A percentile compares a stretch with the other conserved stretches of the same genome.
phyloP scores from a whole-genome alignment of 2,329 filamentous ascomycete genomes.

The Fusarium torulosum region DNA sequence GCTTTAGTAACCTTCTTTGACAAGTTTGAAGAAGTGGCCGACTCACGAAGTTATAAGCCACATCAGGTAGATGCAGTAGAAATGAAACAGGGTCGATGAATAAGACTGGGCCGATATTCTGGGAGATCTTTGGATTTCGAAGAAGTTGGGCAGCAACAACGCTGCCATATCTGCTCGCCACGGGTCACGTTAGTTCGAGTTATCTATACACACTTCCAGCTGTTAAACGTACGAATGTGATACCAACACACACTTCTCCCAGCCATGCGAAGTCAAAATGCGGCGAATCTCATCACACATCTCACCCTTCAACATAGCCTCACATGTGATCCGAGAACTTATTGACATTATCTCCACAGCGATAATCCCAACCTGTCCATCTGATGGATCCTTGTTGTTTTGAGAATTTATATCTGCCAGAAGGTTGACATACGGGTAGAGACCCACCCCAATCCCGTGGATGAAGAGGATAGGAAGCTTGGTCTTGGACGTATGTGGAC shows the following conservation, averaged over 20 bases:
- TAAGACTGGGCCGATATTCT: conserved; percentile 61
- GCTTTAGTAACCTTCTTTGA: conserved; percentile 15
- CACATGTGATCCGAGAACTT: conserved; percentile 66
- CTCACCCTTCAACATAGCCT: conserved; percentile 60
- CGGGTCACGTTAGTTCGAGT: not conserved
- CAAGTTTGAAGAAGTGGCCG: not conserved
- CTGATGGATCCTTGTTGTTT: conserved; percentile 47
- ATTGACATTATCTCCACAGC: conserved; percentile 70
- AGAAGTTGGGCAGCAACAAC: conserved; percentile 69
- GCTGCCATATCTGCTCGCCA: conserved; percentile 61
- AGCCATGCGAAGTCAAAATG: conserved; percentile 65
- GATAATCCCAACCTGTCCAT: conserved; percentile 68
- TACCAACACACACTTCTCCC: conserved; percentile 64
- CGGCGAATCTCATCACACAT: conserved; percentile 65
- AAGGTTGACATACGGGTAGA: conserved; percentile 69
- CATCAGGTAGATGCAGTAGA: conserved; percentile 70
- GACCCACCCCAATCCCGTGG: conserved; percentile 68
- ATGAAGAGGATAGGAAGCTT: conserved; percentile 71
- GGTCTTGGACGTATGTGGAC: conserved; percentile 69
- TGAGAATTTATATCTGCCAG: conserved; percentile 63
- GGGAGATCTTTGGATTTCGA: conserved; percentile 51
- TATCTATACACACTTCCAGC: fast-evolving
- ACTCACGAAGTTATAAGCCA: conserved; percentile 70
- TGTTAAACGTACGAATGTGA: conserved; percentile 58
- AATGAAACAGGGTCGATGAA: conserved; percentile 72